Percentiles rank a stretch among this genome's conserved stretches.
Evolutionary conservation across 164 flowering plant genomes (phyloP).

Genomic region (Hamamelis virginiana): DNA sequence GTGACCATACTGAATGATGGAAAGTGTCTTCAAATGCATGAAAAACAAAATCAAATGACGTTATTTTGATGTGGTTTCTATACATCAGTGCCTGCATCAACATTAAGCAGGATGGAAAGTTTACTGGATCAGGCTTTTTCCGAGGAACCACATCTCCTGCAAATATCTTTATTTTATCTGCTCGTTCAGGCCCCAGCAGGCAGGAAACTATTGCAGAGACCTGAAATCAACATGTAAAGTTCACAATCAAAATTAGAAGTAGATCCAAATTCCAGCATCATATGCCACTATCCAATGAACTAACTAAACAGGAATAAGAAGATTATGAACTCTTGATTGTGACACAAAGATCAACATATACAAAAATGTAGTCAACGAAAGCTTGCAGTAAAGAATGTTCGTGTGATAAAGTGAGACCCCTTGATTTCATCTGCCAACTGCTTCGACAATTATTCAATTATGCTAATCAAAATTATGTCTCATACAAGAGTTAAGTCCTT

Average conservation of each 20-base stretch:
- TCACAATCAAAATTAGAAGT: neutral
- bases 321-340: neutral
- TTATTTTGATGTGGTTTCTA: too few species aligned
- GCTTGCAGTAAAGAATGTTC: neutral
- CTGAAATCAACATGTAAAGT: constrained; percentile 32
- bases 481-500: neutral
- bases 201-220: constrained; percentile 94
- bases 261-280: neutral
- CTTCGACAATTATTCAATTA: neutral
- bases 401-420: too few species aligned
- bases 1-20: too few species aligned
- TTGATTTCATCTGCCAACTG: too few species aligned
- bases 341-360: neutral
- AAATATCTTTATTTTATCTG: constrained; percentile 78
- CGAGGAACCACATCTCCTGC: constrained; percentile 97
- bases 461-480: neutral
- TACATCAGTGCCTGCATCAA: neutral
- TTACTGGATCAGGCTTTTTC: constrained; percentile 95
- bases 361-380: neutral
- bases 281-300: too few species aligned
- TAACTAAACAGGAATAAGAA: neutral
- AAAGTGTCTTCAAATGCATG: too few species aligned
- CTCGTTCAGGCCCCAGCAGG: constrained; percentile 83
- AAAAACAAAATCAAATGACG: too few species aligned
- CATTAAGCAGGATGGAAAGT: constrained; percentile 1